Evolutionary conservation across 352 stramenopile species (phyloP).

Genomic region (Globisporangium cylindrosporum): DNA sequence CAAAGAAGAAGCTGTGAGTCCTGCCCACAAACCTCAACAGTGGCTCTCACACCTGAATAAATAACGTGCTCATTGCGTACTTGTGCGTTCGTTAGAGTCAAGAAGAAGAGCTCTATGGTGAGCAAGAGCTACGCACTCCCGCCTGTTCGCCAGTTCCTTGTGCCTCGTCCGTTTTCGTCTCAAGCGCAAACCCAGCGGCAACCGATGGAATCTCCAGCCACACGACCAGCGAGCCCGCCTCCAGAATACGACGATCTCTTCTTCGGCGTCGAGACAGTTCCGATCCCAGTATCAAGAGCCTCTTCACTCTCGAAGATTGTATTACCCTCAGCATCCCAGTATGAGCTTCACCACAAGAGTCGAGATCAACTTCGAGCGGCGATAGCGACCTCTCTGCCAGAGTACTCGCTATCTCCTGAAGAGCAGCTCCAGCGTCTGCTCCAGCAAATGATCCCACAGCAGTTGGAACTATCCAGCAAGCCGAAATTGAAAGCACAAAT

Average conservation of each 20-base stretch:
- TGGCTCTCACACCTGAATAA: neutral
- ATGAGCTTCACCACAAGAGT: slow-evolving; percentile 3
- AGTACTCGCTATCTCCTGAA: slow-evolving; percentile 26
- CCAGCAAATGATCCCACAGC: slow-evolving; percentile 37
- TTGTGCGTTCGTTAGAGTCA: slow-evolving; percentile 3
- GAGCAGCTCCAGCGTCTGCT: slow-evolving; percentile 56
- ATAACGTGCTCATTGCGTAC: neutral
- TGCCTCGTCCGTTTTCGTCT: slow-evolving; percentile 15
- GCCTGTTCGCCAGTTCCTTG: slow-evolving; percentile 25
- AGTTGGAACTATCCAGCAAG: neutral
- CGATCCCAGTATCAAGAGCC: slow-evolving; percentile 15
- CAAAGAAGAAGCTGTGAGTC: slow-evolving; percentile 24
- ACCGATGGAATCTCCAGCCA: neutral
- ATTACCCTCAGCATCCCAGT: slow-evolving; percentile 8
- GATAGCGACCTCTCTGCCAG: neutral
- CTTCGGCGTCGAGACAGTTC: slow-evolving; percentile 61
- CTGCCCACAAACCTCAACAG: too few relatives aligned
- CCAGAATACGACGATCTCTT: slow-evolving; percentile 64
- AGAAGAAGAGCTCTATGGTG: slow-evolving; percentile 11
- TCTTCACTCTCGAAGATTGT: slow-evolving; percentile 3
- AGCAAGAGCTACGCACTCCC: slow-evolving; percentile 23
- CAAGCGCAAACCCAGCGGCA: slow-evolving; percentile 5
- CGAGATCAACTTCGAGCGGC: neutral
- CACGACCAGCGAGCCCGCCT: slow-evolving; percentile 36
- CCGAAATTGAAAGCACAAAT: neutral